Base-by-base conservation (phyloP, 331 rosid genomes). In the Rhamnella rubrinervis region DNA sequence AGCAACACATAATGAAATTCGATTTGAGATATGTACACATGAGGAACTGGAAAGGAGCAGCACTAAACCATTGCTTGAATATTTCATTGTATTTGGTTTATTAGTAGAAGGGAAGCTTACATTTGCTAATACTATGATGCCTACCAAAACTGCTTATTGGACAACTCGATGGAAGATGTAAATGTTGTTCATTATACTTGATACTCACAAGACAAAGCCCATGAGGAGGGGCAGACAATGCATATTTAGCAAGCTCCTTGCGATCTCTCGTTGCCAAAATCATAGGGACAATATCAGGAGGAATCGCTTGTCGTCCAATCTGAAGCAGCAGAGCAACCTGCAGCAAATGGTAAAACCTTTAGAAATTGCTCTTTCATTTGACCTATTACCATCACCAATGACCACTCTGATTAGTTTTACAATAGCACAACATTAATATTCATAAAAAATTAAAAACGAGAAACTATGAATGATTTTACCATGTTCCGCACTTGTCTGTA, bases 401-500 rank as follows among this genome's bases (percentile, higher is more conserved):
- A 52, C 57, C 57, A 6, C 16, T 4, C 5, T 59, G 60, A 26
- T 55, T 61, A 63, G 49, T 58, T 47, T 47, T n/a, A 61, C 19
- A 71, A 19, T 58, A 46, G 49, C 14, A 49, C 8, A 66, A 16
- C 25, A 40, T 35, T 49, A 52, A 60, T 19, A 17, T 66, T 31
- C 13, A 13, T 68, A 14, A 49, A n/a, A n/a, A n/a, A n/a, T n/a
- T n/a, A n/a, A n/a, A 17, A 55, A 61, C 62, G 26, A 57, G 40
- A 55, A n/a, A 17, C 52, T 73, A 64, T 61, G 52, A 21, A 66
- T 65, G 67, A 66, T 57, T 73, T 44, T 80, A 93, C 98, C 98
- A 93, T 93, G 81, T 90, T 93, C 38, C 96, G 89, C 6, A 93
- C 97, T 87, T 93, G 98, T 84, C 97, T 81, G 71, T 91, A 93